Evolutionary conservation across 106 monocot genomes (phyloP), one percentile per base, ranked within the genome.

Genomic region (Dioscorea zingiberensis): DNA sequence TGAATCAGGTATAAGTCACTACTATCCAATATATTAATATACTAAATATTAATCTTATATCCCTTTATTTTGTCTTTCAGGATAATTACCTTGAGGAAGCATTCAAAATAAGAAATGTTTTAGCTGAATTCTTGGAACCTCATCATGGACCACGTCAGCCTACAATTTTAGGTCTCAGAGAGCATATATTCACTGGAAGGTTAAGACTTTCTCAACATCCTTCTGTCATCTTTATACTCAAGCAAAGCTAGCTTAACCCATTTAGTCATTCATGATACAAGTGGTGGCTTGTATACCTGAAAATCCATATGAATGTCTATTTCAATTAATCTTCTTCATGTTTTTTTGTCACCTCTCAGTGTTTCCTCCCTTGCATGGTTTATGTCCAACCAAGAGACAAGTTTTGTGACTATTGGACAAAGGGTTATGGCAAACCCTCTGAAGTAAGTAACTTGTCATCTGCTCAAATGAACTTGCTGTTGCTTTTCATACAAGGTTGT

Each of bases 311-410:
- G n/a, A 38, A 2, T 38, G 38, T 10, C 38, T 38, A 38, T 38
- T 38, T 38, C 38, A 38, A 10, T 38, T 38, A 38, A 38, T 0
- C 38, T 8, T 38, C 38, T 38, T 56, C 12, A 56, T 25, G 5
- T 0, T 51, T 21, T 15, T 18, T 48, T 73, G 47, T 64, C 67
- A 29, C 27, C n/a, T n/a, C 32, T 76, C 80, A 98, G 97, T 84
- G 97, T 98, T 77, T 98, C 97, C 59, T 98, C 97, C 68, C 86
- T 98, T 72, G 97, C 97, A 17, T 92, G 97, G 97, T 98, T 98
- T 69, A 98, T 98, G 97, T 98, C 97, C 47, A 88, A 88, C 64
- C 97, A 98, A 71, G 92, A 98, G 69, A 98, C 88, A 11, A 98
- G 97, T 59, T 98, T 98, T 78, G 97, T 98, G 58, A 98, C 97